Base-by-base conservation (phyloP, 2,329 filamentous ascomycete genomes). In the Calonectria honghensis region DNA sequence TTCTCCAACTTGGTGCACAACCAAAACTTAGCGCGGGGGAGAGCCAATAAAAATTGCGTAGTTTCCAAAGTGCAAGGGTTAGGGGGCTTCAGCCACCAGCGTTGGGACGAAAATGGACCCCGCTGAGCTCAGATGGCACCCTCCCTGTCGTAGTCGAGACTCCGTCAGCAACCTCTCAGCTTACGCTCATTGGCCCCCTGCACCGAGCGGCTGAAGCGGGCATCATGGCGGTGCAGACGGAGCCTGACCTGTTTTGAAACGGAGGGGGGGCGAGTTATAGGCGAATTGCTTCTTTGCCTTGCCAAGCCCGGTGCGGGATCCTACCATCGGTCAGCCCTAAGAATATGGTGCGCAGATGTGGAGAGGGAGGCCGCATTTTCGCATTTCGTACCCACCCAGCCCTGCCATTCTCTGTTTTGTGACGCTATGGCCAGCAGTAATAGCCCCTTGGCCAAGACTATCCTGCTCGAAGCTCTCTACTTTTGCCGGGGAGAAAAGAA, bases 361-460 rank as follows among this genome's bases (percentile, higher is more conserved):
- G 57, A 41, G 24, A 29, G n/a, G n/a, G 24, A 29, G 37, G 57
- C 27, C 35, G 37, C 35, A 31, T 63, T 63, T 63, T 63, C 57
- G 57, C 57, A 63, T 63, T 10, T 63, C 35, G 57, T 63, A 63
- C 57, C 57, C 57, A 41, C 57, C 27, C 11, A 9, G 13, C 32
- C n/a, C 35, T 63, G 37, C 35, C 7, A 18, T 29, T 20, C 14
- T 41, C 13, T n/a, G n/a, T 16, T n/a, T 20, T 3, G 18, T 27
- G 57, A 31, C 57, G n/a, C 24, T n/a, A 29, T 24, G 37, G 14
- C 31, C 57, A 24, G 16, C 16, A 11, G 29, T 18, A 24, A 29
- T 37, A 20, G n/a, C 14, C 20, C 14, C 5, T 24, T 24, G 35
- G 6, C 4, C n/a, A 7, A 29, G 6, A 9, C n/a, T 18, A 3